Evolutionary conservation across 139 green algal species (phyloP).

Genomic region (Pleodorina starrii): DNA sequence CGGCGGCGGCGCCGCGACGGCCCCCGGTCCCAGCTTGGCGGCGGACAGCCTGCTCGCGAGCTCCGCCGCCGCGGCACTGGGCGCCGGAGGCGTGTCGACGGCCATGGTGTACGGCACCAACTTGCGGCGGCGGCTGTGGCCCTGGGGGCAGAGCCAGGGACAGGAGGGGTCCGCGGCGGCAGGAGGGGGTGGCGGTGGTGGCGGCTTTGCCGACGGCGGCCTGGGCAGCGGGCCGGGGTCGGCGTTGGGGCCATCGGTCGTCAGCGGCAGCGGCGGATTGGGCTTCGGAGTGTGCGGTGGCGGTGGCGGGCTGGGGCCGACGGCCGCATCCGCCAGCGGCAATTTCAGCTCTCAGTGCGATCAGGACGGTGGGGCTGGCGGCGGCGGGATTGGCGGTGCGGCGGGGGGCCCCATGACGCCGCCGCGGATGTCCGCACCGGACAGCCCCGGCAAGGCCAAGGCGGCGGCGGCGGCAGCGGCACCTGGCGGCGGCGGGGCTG

Average conservation of each 20-base stretch:
- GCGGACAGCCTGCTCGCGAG: not conserved
- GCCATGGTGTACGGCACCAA: slow-evolving; percentile 26
- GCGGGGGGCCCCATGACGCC: not conserved
- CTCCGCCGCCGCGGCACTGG: not conserved
- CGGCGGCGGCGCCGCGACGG: not conserved
- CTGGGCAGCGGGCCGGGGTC: not conserved
- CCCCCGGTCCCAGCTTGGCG: not conserved
- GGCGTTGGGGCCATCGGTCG: not conserved
- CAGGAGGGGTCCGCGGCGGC: not conserved
- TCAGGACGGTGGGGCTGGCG: not conserved
- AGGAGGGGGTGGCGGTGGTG: not conserved
- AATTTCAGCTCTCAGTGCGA: not conserved
- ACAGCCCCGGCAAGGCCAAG: slow-evolving; percentile 37
- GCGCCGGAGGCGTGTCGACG: not conserved
- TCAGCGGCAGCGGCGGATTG: not conserved
- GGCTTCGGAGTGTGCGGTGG: not conserved
- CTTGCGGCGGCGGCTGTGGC: slow-evolving; percentile 46
- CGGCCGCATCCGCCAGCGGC: not conserved
- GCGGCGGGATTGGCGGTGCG: not conserved
- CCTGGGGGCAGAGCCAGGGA: slow-evolving; percentile 4
- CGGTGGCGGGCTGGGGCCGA: not conserved
- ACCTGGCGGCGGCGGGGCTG: not conserved
- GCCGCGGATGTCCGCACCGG: not conserved
- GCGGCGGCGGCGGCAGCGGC: not conserved
- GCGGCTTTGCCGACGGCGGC: not conserved